Percentiles rank a stretch among this genome's conserved stretches.
Evolutionary conservation across 148 eudicot genomes (phyloP).

Genomic region (Nepenthes gracilis): DNA sequence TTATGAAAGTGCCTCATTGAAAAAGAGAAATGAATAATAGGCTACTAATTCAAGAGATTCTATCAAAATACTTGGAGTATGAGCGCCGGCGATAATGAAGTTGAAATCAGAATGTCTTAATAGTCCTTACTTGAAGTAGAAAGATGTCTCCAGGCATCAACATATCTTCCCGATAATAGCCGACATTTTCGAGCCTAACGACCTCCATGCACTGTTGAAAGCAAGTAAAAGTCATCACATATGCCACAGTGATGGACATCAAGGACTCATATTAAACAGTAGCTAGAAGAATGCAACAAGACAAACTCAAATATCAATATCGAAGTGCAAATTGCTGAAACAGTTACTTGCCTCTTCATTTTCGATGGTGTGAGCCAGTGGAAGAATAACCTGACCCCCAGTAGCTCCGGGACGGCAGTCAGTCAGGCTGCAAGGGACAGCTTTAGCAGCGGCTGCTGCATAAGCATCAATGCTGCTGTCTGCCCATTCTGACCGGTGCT

Average conservation of each 20-base stretch:
- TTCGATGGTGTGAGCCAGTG: conserved; percentile 86
- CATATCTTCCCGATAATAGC: conserved; percentile 57
- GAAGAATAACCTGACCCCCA: conserved; percentile 89
- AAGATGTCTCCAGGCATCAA: conserved; percentile 74
- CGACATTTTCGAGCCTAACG: conserved; percentile 69
- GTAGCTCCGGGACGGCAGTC: conserved; percentile 50
- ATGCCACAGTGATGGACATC: not conserved
- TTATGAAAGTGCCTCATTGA: too few relatives aligned
- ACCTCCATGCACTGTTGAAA: conserved; percentile 82
- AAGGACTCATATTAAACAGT: too few relatives aligned
- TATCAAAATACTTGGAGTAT: too few relatives aligned
- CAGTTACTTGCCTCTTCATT: conserved; percentile 67
- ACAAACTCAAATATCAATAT: not conserved
- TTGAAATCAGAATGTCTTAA: not conserved
- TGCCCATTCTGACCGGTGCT: conserved; percentile 96
- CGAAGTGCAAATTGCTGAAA: not conserved
- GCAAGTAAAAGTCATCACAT: not conserved
- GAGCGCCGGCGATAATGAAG: too few relatives aligned
- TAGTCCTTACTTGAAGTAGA: conserved; percentile 55
- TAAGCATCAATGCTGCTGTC: conserved; percentile 85
- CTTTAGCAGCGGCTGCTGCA: conserved; percentile 71
- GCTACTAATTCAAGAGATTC: too few relatives aligned
- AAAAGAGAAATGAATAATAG: too few relatives aligned
- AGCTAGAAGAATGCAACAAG: not conserved
- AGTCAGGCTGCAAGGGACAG: conserved; percentile 68